A percentile compares a stretch with the other conserved stretches of the same genome.
These are phyloP conservation scores for Saccharomycopsis javanensis DNA, from an alignment of 805 yeast genomes.

Conservation along the genomic window DNA sequence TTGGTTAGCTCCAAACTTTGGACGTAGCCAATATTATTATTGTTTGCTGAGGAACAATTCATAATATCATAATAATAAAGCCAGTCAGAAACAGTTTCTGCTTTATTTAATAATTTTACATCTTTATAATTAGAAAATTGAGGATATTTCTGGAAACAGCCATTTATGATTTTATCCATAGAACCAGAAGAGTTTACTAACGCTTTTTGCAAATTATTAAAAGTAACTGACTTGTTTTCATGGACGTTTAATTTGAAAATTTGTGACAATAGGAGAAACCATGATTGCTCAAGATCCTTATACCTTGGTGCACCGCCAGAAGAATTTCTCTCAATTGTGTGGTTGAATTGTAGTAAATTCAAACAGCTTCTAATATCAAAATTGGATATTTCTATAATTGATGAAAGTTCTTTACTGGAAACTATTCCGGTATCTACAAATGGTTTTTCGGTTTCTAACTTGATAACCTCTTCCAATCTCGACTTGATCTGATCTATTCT, in stretches of 20 bases:
- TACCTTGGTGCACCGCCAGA: slow-evolving; percentile 41
- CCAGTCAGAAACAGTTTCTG: slow-evolving; percentile 66
- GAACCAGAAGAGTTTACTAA: slow-evolving; percentile 3
- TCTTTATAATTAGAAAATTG: slow-evolving; percentile 43
- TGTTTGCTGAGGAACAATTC: slow-evolving; percentile 18
- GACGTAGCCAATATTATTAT: slow-evolving; percentile 29
- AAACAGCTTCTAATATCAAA: slow-evolving; percentile 82
- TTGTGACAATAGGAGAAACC: slow-evolving; percentile 56
- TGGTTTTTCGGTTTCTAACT: slow-evolving; percentile 32
- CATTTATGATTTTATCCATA: slow-evolving; percentile 53
- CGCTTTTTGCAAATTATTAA: slow-evolving; percentile 34
- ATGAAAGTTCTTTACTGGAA: slow-evolving; percentile 44
- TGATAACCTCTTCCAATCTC: slow-evolving; percentile 43
- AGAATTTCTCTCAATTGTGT: slow-evolving; percentile 9
- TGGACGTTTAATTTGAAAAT: slow-evolving; percentile 47
- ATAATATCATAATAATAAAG: slow-evolving; percentile 58
- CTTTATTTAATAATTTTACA: slow-evolving; percentile 44
- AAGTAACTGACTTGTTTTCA: slow-evolving; percentile 37
- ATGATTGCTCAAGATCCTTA: slow-evolving; percentile 35
- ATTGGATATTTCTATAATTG: slow-evolving; percentile 59
- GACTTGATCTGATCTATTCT: slow-evolving; percentile 35
- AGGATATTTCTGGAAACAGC: slow-evolving; percentile 62
- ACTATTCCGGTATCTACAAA: slow-evolving; percentile 28
- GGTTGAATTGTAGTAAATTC: slow-evolving; percentile 67
- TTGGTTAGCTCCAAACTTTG: slow-evolving; percentile 39